Base-by-base conservation (phyloP, 176 grass and related monocot genomes). In the Cenchrus americanus region DNA sequence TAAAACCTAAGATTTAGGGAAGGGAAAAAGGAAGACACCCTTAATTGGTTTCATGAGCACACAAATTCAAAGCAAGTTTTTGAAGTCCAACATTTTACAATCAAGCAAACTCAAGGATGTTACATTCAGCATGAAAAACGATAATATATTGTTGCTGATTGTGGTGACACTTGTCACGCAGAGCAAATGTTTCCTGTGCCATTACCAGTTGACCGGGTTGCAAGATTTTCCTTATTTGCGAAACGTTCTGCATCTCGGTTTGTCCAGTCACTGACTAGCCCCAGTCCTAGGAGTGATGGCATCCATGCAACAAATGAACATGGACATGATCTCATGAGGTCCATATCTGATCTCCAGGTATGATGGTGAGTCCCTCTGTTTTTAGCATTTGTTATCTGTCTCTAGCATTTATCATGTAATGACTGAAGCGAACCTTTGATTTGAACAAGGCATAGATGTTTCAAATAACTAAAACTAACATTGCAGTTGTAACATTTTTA, bases 301-400 rank as follows among this genome's bases (percentile, higher is more conserved):
- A n/a, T n/a, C n/a, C n/a, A n/a, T n/a, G n/a, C n/a, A n/a, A n/a
- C n/a, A n/a, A n/a, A n/a, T n/a, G 57, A 50, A 26, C 44, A 82
- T 66, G 14, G n/a, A 11, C 75, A 86, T 83, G 76, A 80, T 77
- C 64, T 89, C 41, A 34, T 85, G 42, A 77, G 75, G n/a, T 85
- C 62, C 80, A 59, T 87, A 84, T 91, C 59, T 84, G 83, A 95
- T 76, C 95, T 93, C 92, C 93, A 98, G 96, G 93, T 98, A 98
- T 88, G 96, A 93, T 83, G 96, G 96, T 98, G 93, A 98, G 91
- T 98, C 66, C 19, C 71, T 89, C 43, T 79, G 66, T 76, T 82
- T 81, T 61, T 58, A 80, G 34, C 72, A 48, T 61, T 65, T 23
- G 21, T 59, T 23, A 22, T 91, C 49, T 78, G 55, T 76, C 79